phyloP scores from a whole-genome alignment of 352 stramenopile genomes.

The Phytopythium vexans region DNA sequence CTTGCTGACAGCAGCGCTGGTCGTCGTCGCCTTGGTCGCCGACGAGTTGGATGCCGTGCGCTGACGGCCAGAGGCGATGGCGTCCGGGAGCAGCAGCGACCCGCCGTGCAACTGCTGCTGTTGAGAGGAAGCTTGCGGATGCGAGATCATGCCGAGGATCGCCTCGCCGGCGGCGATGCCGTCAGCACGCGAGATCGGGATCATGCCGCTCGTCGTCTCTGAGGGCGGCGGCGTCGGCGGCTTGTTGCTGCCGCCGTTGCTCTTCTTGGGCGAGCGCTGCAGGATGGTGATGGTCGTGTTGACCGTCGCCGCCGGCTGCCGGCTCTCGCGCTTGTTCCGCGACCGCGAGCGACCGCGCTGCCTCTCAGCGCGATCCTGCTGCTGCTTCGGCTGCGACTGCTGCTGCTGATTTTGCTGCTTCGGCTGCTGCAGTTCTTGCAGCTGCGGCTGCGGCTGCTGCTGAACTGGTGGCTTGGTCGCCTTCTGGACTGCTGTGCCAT shows the following conservation, averaged over 20 bases:
- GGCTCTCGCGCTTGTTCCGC: constrained; percentile 51
- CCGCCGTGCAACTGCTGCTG: constrained; percentile 28
- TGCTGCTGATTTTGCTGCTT: constrained; percentile 35
- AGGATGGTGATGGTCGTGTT: constrained; percentile 55
- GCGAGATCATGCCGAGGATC: constrained; percentile 82
- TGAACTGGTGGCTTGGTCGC: constrained; percentile 15
- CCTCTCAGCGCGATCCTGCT: constrained; percentile 17
- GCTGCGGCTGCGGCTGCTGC: constrained; percentile 19
- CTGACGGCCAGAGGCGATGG: background rate
- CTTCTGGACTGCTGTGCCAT: constrained; percentile 6
- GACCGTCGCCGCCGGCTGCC: constrained; percentile 22
- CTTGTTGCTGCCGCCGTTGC: constrained; percentile 26
- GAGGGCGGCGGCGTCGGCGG: constrained; percentile 6
- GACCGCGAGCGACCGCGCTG: constrained; percentile 44
- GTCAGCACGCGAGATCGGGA: constrained; percentile 73
- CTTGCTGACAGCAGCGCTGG: constrained; percentile 56
- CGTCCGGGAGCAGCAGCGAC: constrained; percentile 5
- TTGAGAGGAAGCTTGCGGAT: constrained; percentile 23
- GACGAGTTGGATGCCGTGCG: background rate
- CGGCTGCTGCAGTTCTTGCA: constrained; percentile 10
- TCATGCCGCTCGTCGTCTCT: constrained; percentile 33
- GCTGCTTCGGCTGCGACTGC: constrained; percentile 28
- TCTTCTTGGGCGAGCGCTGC: constrained; percentile 48
- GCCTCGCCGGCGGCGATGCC: constrained; percentile 77
- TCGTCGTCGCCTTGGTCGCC: background rate